phyloP scores from a whole-genome alignment of 2,329 filamentous ascomycete species.

The Fusarium zealandicum region DNA sequence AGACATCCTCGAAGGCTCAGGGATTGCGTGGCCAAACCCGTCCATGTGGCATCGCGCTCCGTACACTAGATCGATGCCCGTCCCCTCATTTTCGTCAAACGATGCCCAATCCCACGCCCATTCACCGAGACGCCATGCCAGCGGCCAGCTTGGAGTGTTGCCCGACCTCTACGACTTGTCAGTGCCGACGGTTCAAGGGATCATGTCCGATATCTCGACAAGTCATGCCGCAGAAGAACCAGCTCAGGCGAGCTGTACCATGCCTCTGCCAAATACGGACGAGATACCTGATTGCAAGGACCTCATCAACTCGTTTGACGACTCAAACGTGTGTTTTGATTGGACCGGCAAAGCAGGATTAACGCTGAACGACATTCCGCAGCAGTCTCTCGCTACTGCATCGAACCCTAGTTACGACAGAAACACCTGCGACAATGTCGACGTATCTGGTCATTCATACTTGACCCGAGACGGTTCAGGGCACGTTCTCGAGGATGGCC shows the following conservation, averaged over 20 bases:
- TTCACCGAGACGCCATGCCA: slow-evolving; percentile 58
- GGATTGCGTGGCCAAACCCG: slow-evolving; percentile 82
- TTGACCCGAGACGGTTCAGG: slow-evolving; percentile 12
- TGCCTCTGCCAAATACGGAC: slow-evolving; percentile 1
- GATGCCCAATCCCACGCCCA: slow-evolving; percentile 67
- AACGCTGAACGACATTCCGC: slow-evolving; percentile 12
- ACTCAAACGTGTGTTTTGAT: slow-evolving; percentile 41
- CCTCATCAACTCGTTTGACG: slow-evolving; percentile 31
- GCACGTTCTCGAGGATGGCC: slow-evolving; percentile 11
- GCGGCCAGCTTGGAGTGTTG: neutral
- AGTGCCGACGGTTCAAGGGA: neutral
- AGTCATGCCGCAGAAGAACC: neutral
- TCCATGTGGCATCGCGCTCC: slow-evolving; percentile 68
- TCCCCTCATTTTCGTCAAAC: slow-evolving; percentile 52
- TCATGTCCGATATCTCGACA: neutral
- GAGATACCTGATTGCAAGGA: slow-evolving; percentile 3
- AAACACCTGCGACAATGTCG: slow-evolving; percentile 49
- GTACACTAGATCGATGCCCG: slow-evolving; percentile 50
- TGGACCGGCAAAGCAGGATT: slow-evolving; percentile 38
- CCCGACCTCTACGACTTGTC: neutral
- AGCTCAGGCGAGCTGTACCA: neutral
- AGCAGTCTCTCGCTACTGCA: neutral
- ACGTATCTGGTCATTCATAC: slow-evolving; percentile 52
- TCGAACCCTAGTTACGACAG: slow-evolving; percentile 19
- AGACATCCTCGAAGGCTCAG: slow-evolving; percentile 74